phyloP scores from a whole-genome alignment of 2,329 filamentous ascomycete genomes.

The Plectosphaerella cucumerina region DNA sequence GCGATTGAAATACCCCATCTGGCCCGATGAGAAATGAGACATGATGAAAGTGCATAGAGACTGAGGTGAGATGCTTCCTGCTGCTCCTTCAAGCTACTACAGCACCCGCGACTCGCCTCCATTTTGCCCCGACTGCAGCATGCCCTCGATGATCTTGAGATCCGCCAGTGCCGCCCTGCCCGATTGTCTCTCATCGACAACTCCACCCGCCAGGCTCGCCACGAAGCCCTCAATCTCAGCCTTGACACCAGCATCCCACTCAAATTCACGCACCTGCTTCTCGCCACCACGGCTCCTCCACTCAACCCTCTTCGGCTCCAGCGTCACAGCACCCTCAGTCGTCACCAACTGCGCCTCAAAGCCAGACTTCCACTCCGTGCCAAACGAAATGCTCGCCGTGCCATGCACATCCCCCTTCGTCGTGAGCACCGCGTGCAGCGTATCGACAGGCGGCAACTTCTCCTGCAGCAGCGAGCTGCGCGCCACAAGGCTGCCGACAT shows the following conservation, averaged over 20 bases:
- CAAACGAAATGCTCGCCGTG: constrained; percentile 53
- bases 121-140: constrained; percentile 42
- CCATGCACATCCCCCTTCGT: constrained; percentile 51
- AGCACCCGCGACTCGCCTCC: constrained; percentile 34
- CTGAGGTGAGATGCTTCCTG: no score
- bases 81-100: not conserved
- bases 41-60: no score
- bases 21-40: not conserved
- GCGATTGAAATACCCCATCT: not conserved
- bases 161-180: constrained; percentile 57
- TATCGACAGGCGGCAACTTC: constrained; percentile 63
- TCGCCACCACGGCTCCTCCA: constrained; percentile 23
- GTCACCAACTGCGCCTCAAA: constrained; percentile 54
- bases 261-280: constrained; percentile 38
- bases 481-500: constrained; percentile 49
- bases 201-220: constrained; percentile 42
- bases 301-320: constrained; percentile 29
- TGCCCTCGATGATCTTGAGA: constrained; percentile 52
- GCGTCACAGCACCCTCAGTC: constrained; percentile 51
- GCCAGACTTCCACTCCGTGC: constrained; percentile 44
- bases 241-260: constrained; percentile 48
- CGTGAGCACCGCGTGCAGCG: constrained; percentile 55
- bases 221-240: constrained; percentile 61
- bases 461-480: constrained; percentile 39
- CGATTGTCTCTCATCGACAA: constrained; percentile 44